These are phyloP conservation scores for Zelonia costaricensis DNA, from an alignment of 208 protist genomes.

Conservation along the genomic window DNA sequence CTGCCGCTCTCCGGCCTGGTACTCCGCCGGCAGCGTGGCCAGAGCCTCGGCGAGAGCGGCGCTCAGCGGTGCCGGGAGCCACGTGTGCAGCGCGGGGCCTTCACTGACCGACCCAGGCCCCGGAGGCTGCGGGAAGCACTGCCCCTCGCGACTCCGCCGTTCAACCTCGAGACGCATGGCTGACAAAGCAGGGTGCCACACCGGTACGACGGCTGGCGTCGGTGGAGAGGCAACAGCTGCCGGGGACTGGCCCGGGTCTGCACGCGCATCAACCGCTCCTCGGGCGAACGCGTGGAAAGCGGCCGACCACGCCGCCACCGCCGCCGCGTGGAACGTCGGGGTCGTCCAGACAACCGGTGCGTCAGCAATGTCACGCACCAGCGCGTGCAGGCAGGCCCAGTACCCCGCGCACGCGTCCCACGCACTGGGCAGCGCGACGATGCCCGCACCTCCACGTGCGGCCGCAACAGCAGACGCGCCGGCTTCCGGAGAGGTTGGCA, in stretches of 20 bases:
- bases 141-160: slow-evolving; percentile 32
- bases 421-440: too few species aligned
- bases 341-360: slow-evolving; percentile 25
- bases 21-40: slow-evolving; percentile 8
- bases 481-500: too few species aligned
- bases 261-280: too few species aligned
- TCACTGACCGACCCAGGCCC: background rate
- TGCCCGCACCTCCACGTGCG: too few species aligned
- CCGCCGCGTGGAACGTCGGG: slow-evolving; percentile 41
- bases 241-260: background rate
- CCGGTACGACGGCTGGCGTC: slow-evolving; percentile 40
- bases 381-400: slow-evolving; percentile 24
- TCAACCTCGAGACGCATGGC: slow-evolving; percentile 36
- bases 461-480: too few species aligned
- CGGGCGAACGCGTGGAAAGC: slow-evolving; percentile 5
- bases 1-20: background rate
- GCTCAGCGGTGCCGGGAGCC: slow-evolving; percentile 20
- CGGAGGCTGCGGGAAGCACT: slow-evolving; percentile 5
- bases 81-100: slow-evolving; percentile 11
- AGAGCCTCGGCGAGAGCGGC: slow-evolving; percentile 18
- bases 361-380: slow-evolving; percentile 10
- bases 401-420: slow-evolving; percentile 25
- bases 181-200: slow-evolving; percentile 30
- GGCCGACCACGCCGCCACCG: slow-evolving; percentile 27
- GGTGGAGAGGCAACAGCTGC: background rate